Base-by-base conservation (phyloP, 345 rosid genomes). In the Hibiscus tridactylites region DNA sequence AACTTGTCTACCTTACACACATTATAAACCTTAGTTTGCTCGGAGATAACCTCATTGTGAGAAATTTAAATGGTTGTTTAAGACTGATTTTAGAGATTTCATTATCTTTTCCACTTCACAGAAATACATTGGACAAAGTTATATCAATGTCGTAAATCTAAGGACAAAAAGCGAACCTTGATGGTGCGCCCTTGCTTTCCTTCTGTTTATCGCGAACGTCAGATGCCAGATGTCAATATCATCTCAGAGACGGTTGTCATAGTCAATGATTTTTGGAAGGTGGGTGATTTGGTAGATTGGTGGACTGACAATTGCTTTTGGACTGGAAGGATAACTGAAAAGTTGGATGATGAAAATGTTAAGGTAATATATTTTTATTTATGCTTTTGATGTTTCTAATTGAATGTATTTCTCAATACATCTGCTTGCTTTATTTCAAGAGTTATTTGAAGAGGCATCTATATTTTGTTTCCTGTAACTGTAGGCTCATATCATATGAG, bases 271-370 rank as follows among this genome's bases (percentile, higher is more conserved):
- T 71, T 9, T 12, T 88, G 88, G 88, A 77, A 76, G 80, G 88
- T 83, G 68, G 92, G 92, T 47, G 90, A 88, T 80, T 76, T 85
- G 76, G 90, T 90, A 42, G 96, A 90, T 76, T 90, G 92, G 96
- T 85, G 84, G 83, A n/a, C 68, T 61, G 81, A 75, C 75, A 60
- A 26, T 46, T 86, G 89, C 78, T 86, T 73, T 79, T 90, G 96
- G 92, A 81, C 89, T 63, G 92, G 88, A 61, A 80, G 58, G 24
- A 28, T 90, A 58, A 79, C 73, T 4, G 71, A 81, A 76, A 72
- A 47, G 24, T 56, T 88, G 66, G 81, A 53, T 58, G 61, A 79
- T 11, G 83, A 72, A 13, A 83, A 77, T 70, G 73, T 76, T 69
- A 59, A 33, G 92, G 96, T 88, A 81, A 69, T 56, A 29, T 58